Conservation (phyloP, 2,329 filamentous ascomycete species). For the Microdochium trichocladiopsis region DNA sequence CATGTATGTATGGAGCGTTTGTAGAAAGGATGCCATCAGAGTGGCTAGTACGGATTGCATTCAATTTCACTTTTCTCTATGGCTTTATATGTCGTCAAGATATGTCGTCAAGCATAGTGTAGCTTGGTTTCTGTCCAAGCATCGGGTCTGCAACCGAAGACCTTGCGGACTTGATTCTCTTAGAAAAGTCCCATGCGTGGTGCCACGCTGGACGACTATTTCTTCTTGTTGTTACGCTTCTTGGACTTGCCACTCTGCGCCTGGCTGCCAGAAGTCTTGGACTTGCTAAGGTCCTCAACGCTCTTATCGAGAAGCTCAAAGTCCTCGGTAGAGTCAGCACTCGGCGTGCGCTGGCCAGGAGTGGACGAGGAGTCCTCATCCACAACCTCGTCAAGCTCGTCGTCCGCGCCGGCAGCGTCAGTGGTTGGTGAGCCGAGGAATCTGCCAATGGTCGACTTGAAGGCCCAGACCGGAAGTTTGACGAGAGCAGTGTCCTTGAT, state of each 20-base stretch:
- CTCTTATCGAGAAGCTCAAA: conserved; percentile 59
- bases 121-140: background rate
- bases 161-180: too few relatives aligned
- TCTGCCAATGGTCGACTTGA: conserved; percentile 47
- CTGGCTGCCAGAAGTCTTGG: conserved; percentile 39
- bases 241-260: conserved; percentile 36
- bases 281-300: conserved; percentile 44
- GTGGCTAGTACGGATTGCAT: too few relatives aligned
- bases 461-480: conserved; percentile 70
- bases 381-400: conserved; percentile 19
- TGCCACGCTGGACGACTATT: too few relatives aligned
- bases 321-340: conserved; percentile 52
- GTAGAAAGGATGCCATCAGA: too few relatives aligned
- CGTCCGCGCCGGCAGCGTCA: conserved; percentile 12
- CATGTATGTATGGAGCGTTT: too few relatives aligned
- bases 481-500: conserved; percentile 77
- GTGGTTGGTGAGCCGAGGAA: conserved; percentile 23
- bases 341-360: conserved; percentile 42
- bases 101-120: background rate
- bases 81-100: too few relatives aligned
- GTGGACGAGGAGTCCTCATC: conserved; percentile 37
- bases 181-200: background rate
- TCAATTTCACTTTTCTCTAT: too few relatives aligned
- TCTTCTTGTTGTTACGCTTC: conserved; percentile 48
- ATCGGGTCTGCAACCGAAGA: too few relatives aligned